Base-by-base conservation (phyloP, 768 basidiomycete genomes). In the Phanerochaete sordida region DNA sequence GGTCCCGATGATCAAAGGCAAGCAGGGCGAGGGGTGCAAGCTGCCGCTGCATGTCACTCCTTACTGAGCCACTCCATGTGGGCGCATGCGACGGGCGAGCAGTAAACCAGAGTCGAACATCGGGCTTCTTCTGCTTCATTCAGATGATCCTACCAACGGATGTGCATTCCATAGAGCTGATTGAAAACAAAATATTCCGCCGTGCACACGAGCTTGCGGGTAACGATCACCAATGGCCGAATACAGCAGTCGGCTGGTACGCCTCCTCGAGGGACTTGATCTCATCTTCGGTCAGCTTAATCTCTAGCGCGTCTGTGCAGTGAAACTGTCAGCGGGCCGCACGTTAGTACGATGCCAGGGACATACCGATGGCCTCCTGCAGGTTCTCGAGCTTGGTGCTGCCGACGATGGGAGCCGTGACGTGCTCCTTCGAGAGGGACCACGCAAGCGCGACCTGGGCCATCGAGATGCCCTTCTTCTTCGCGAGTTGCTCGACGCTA, bases 271-370 rank as follows among this genome's bases (percentile, higher is more conserved):
- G 76, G 56, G 76, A 77, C 69, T 80, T 78, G 51, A 82, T 72
- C 65, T 88, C 86, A 19, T 86, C 85, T 0, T 76, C 73, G 0
- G 81, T 79, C 51, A 88, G 75, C 58, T 76, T 73, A 27, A 86
- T 61, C 49, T 83, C 64, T 16, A 82, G 72, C 4, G 73, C 81
- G 13, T 70, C 80, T 80, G 55, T n/a, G 33, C 19, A 8, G n/a
- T 27, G 19, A 19, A 7, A 5, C 7, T 46, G n/a, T n/a, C n/a
- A n/a, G n/a, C n/a, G n/a, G n/a, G n/a, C n/a, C n/a, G n/a, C n/a
- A n/a, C n/a, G n/a, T n/a, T n/a, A n/a, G n/a, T n/a, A 35, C 7
- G 33, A 6, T 35, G 33, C 33, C 33, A 46, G 44, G 47, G 19
- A 52, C 64, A 60, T 58, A 68, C 70, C 73, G 52, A 76, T 67